Evolutionary conservation across 2,329 filamentous ascomycete species (phyloP).

Genomic region (Phyllosticta citribraziliensis): DNA sequence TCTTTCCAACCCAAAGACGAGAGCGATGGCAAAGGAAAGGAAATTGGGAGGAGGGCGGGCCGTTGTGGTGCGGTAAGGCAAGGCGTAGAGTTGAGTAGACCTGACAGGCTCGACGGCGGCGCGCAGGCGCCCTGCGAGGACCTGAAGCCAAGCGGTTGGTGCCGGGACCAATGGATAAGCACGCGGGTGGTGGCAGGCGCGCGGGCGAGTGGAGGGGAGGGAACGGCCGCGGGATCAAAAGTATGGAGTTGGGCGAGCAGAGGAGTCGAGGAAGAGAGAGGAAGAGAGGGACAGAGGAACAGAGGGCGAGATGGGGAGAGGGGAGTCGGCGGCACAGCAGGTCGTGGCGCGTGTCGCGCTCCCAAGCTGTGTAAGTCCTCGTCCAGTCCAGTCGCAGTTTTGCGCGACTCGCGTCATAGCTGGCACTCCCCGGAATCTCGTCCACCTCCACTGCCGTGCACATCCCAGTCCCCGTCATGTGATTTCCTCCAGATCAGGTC

Average conservation of each 20-base stretch:
- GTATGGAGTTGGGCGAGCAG: background rate
- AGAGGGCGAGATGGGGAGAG: background rate
- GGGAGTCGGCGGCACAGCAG: background rate
- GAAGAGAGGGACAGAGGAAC: background rate
- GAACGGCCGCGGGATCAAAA: background rate
- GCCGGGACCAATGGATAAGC: background rate
- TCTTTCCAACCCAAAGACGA: background rate
- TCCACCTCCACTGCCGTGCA: background rate
- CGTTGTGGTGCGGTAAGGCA: background rate
- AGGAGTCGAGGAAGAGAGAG: too few species aligned
- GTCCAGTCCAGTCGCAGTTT: background rate
- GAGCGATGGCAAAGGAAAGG: background rate
- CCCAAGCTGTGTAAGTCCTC: too few species aligned
- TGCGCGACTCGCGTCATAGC: background rate
- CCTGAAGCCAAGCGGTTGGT: constrained; percentile 4
- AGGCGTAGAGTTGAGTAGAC: background rate
- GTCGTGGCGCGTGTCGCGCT: background rate
- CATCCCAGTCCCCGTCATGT: background rate
- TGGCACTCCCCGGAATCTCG: background rate
- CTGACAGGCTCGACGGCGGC: background rate
- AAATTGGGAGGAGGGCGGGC: background rate
- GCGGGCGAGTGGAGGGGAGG: background rate
- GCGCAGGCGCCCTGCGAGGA: constrained; percentile 1
- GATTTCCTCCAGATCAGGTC: background rate
- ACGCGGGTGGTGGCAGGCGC: background rate